These are phyloP conservation scores for Penicillium sp. DNA, from an alignment of 2,329 filamentous ascomycete species.

Conservation along the genomic window DNA sequence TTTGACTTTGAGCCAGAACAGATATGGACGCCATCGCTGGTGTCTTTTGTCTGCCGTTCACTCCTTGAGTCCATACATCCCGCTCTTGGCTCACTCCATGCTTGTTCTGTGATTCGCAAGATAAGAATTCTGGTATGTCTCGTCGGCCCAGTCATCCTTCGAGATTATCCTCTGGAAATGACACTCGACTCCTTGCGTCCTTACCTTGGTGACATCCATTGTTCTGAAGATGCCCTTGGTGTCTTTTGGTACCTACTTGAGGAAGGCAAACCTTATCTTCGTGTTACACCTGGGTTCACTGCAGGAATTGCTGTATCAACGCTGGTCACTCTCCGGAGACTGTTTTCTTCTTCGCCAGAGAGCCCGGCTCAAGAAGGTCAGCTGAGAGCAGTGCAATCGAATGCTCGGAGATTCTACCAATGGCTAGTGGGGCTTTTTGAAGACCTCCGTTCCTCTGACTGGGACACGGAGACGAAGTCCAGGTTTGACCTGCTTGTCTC, in stretches of 20 bases:
- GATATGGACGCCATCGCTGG: conserved; percentile 73
- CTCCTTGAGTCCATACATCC: conserved; percentile 77
- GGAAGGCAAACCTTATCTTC: conserved; percentile 63
- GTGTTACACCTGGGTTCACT: conserved; percentile 66
- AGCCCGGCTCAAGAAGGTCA: conserved; percentile 83
- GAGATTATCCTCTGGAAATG: conserved; percentile 86
- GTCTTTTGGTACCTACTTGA: conserved; percentile 79
- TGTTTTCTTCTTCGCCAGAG: conserved; percentile 69
- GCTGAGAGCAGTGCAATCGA: conserved; percentile 70
- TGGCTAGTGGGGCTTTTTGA: conserved; percentile 73
- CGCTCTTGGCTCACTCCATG: conserved; percentile 79
- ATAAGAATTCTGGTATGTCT: conserved; percentile 76
- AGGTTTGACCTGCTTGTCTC: conserved; percentile 65
- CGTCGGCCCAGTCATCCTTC: conserved; percentile 66
- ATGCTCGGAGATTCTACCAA: conserved; percentile 67
- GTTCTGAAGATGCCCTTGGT: conserved; percentile 84
- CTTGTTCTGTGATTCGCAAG: conserved; percentile 81
- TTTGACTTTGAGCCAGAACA: conserved; percentile 53
- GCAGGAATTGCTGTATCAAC: conserved; percentile 76
- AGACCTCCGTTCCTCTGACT: conserved; percentile 54
- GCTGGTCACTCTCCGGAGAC: conserved; percentile 71
- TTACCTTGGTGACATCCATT: conserved; percentile 78
- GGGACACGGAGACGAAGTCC: conserved; percentile 49
- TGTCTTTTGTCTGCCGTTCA: conserved; percentile 69
- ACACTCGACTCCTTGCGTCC: conserved; percentile 73